Percentiles rank a stretch among this genome's conserved stretches.
These are phyloP conservation scores for Neoscytalidium dimidiatum DNA, from an alignment of 2,329 filamentous ascomycete genomes.

Conservation along the genomic window DNA sequence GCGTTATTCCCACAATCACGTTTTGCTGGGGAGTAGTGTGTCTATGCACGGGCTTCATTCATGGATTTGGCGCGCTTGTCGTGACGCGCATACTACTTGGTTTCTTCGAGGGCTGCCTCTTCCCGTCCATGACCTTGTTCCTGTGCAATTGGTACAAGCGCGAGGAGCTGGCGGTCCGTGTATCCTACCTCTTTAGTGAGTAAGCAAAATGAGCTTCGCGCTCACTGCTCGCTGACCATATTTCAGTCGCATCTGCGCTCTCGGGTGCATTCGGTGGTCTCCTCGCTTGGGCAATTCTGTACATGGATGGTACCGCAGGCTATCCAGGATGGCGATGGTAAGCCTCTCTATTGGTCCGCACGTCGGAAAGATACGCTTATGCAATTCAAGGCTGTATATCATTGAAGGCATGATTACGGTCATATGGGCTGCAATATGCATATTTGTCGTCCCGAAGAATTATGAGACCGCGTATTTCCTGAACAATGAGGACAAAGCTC, in stretches of 20 bases:
- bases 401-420: slow-evolving; percentile 36
- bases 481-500: slow-evolving; percentile 31
- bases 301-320: slow-evolving; percentile 31
- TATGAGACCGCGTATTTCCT: slow-evolving; percentile 38
- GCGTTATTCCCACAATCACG: slow-evolving; percentile 32
- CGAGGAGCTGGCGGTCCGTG: slow-evolving; percentile 32
- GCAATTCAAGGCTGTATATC: slow-evolving; percentile 29
- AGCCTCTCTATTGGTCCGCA: background rate
- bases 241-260: slow-evolving; percentile 27
- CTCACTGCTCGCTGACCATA: background rate
- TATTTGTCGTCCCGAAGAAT: slow-evolving; percentile 34
- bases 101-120: slow-evolving; percentile 36
- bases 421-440: slow-evolving; percentile 30
- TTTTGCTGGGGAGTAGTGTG: slow-evolving; percentile 32
- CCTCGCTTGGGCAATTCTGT: slow-evolving; percentile 32
- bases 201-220: too few relatives aligned
- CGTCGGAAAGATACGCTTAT: background rate
- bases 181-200: slow-evolving; percentile 32
- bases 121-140: slow-evolving; percentile 35
- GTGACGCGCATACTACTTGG: slow-evolving; percentile 29
- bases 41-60: slow-evolving; percentile 30
- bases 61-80: slow-evolving; percentile 27
- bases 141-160: slow-evolving; percentile 35
- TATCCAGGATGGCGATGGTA: slow-evolving; percentile 33
- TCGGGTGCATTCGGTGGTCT: slow-evolving; percentile 32